Evolutionary conservation across 257 asterid genomes (phyloP).

Genomic region (Petunia axillaris): DNA sequence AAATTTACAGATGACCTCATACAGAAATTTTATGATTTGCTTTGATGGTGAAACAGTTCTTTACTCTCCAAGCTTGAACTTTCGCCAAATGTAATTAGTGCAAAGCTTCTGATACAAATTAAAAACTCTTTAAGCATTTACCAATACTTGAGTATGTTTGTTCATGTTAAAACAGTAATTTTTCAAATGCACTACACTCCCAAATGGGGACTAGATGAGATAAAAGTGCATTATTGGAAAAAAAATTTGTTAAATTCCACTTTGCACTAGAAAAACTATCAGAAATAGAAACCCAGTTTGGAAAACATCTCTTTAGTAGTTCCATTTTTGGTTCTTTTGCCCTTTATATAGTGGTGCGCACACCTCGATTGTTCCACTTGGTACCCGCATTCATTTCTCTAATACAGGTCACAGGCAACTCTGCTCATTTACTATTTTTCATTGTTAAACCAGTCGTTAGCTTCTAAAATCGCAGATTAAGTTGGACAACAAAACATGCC

Average conservation of each 20-base stretch:
- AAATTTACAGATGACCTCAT: not conserved
- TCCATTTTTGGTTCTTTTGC: not conserved
- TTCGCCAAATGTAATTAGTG: not conserved
- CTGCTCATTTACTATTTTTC: not conserved
- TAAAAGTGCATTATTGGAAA: not conserved
- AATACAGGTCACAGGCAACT: not conserved
- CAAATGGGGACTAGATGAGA: not conserved
- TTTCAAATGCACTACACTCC: slow-evolving; percentile 1
- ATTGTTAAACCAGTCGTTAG: not conserved
- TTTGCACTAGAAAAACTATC: not conserved
- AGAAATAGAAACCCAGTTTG: not conserved
- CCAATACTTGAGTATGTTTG: not conserved
- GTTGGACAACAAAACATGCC: not conserved
- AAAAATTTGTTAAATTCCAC: not conserved
- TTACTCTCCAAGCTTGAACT: not conserved
- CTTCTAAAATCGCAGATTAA: not conserved
- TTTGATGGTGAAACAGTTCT: not conserved
- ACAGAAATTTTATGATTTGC: not conserved
- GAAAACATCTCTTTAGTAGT: not conserved
- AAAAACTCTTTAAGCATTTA: not conserved
- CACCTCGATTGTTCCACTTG: not conserved
- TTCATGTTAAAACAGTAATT: not conserved
- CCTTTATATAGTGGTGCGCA: not conserved
- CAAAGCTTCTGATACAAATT: not conserved
- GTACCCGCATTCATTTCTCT: not conserved